These are phyloP conservation scores for Aspergillus sp. DNA, from an alignment of 2,329 filamentous ascomycete species.

Conservation along the genomic window DNA sequence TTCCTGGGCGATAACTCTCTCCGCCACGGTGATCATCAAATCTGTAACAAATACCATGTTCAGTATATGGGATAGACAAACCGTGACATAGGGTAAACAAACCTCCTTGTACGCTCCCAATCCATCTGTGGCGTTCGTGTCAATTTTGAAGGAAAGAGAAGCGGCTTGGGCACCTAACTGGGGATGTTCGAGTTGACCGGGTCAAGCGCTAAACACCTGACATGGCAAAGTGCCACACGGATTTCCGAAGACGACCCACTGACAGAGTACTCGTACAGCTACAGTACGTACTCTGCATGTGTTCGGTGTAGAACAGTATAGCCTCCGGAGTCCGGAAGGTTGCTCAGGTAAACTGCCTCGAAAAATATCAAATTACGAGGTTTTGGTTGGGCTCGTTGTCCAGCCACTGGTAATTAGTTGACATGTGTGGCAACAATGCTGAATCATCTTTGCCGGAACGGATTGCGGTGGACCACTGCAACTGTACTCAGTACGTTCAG, in stretches of 20 bases:
- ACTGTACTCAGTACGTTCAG: no score
- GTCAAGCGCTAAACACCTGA: no score
- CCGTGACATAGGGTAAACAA: constrained; percentile 10
- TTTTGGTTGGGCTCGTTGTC: background rate
- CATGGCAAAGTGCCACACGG: no score
- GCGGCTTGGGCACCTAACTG: no score
- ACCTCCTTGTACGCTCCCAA: constrained; percentile 47
- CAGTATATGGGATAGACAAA: background rate
- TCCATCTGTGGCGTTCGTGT: constrained; percentile 28
- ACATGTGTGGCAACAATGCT: background rate
- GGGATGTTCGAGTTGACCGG: no score
- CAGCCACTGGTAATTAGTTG: background rate
- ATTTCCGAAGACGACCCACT: no score
- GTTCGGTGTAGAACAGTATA: no score
- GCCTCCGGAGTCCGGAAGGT: background rate
- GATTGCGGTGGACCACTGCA: no score
- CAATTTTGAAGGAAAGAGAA: background rate
- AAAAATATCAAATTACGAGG: no score
- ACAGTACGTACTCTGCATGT: no score
- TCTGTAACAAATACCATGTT: constrained; percentile 16
- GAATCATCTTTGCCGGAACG: background rate
- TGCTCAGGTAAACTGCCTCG: background rate
- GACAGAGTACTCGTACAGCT: background rate
- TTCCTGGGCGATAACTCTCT: constrained; percentile 44
- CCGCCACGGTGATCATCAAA: constrained; percentile 44